Base-by-base conservation (phyloP, 2,329 filamentous ascomycete species). In the Paecilomyces dactylethromorphus region DNA sequence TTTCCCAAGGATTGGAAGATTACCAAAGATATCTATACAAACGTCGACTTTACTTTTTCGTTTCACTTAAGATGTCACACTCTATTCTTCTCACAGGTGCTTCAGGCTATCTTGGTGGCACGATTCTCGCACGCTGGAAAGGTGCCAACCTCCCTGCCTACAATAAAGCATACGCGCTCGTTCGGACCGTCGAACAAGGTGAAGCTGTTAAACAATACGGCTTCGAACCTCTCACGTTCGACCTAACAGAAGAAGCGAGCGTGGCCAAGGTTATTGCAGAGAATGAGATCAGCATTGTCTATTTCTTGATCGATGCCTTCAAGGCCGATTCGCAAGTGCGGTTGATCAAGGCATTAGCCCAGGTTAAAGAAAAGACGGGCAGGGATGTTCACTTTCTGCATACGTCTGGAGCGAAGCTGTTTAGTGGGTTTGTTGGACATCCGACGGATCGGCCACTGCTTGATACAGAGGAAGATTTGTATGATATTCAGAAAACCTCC, bases 81-180 rank as follows among this genome's bases (percentile, higher is more conserved):
- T 77, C 78, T 52, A 74, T 82, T 55, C 75, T 82, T 31, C 71
- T 83, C 53, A 83, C 81, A 0, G 81, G 81, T 8, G 79, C 64
- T 29, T 82, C 81, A 0, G 82, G 82, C 24, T 84, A 84, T 58
- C 77, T 84, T 0, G 81, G 81, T 22, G 82, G 81, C 2, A 76
- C 74, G 0, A 68, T 84, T 2, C 76, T 84, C 4, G 74, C 76
- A 8, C 71, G 71, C 5, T 71, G 75, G 60, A 62, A 66, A 1
- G 57, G 60, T 3, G 70, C 74, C 26, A 64, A 69, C 2, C 73
- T 83, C 1, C 76, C 78, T 0, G 45, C 72, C 4, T 76, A 82
- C 60, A 65, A 71, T 22, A 78, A 70, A 21, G 62, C 83, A 1
- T 82, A 74, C 58, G 80, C 80, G 1, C 73, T 82, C 0, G 78